Percentiles rank a stretch among this genome's conserved stretches.
These are phyloP conservation scores for Hypoxylon sp. DNA, from an alignment of 2,329 filamentous ascomycete genomes.

Conservation along the genomic window DNA sequence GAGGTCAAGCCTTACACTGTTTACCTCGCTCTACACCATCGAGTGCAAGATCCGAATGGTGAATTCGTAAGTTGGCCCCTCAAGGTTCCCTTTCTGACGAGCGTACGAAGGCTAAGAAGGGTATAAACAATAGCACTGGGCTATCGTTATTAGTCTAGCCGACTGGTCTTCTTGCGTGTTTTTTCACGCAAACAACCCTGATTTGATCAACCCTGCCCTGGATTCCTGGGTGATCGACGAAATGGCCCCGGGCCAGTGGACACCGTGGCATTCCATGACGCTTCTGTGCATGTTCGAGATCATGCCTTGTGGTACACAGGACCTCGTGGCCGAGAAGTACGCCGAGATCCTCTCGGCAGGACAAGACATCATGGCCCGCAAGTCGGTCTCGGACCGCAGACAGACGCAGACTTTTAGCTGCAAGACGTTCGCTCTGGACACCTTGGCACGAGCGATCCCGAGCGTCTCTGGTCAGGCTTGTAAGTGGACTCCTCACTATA, in stretches of 20 bases:
- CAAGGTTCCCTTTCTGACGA: background rate
- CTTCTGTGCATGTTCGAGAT: conserved; percentile 18
- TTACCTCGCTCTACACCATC: conserved; percentile 15
- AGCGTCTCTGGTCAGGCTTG: background rate
- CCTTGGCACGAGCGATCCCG: background rate
- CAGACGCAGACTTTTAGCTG: background rate
- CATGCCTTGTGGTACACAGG: background rate
- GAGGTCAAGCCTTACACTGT: background rate
- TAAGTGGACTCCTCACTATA: background rate
- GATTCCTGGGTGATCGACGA: background rate
- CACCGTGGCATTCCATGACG: background rate
- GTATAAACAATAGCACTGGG: conserved; percentile 4
- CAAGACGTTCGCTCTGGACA: conserved; percentile 15
- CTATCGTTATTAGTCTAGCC: conserved; percentile 3
- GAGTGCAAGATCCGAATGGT: background rate
- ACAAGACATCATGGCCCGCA: background rate
- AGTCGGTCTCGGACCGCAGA: background rate
- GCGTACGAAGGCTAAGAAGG: background rate
- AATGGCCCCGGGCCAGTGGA: background rate
- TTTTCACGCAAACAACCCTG: background rate
- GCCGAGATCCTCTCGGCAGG: background rate
- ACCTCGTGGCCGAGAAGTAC: background rate
- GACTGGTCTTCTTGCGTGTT: background rate
- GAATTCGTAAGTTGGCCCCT: conserved; percentile 12
- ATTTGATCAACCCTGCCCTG: background rate